phyloP scores from a whole-genome alignment of 352 stramenopile species.

The Phytophthora pini region DNA sequence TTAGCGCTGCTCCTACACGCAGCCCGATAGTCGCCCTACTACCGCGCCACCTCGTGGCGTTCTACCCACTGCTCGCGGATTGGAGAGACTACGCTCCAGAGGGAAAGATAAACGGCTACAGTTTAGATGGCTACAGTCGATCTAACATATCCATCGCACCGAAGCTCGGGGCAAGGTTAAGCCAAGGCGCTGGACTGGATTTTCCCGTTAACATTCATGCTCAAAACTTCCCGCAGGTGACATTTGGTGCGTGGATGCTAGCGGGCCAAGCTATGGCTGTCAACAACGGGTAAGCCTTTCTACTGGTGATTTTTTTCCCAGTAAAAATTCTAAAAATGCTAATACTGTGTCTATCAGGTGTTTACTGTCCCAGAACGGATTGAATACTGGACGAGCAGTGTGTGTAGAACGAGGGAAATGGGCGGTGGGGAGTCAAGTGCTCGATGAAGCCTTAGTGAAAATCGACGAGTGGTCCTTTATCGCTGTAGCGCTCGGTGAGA shows the following conservation, averaged over 20 bases:
- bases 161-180: slow-evolving; percentile 30
- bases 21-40: slow-evolving; percentile 40
- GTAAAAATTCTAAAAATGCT: too few species aligned
- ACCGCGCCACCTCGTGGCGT: slow-evolving; percentile 48
- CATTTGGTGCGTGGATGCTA: slow-evolving; percentile 53
- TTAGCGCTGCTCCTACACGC: neutral
- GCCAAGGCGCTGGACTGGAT: slow-evolving; percentile 39
- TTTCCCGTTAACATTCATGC: slow-evolving; percentile 42
- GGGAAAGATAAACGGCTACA: slow-evolving; percentile 42
- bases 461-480: slow-evolving; percentile 54
- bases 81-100: slow-evolving; percentile 46
- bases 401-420: slow-evolving; percentile 47
- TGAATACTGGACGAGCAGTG: slow-evolving; percentile 38
- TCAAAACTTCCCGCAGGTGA: slow-evolving; percentile 33
- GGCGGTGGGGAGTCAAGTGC: slow-evolving; percentile 26
- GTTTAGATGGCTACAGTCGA: slow-evolving; percentile 39
- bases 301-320: too few species aligned
- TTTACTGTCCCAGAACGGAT: slow-evolving; percentile 56
- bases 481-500: slow-evolving; percentile 42
- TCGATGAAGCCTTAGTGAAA: slow-evolving; percentile 6
- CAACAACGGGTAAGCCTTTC: slow-evolving; percentile 20
- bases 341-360: slow-evolving; percentile 35
- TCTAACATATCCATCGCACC: neutral
- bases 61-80: slow-evolving; percentile 51
- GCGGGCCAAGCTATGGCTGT: slow-evolving; percentile 21